These are phyloP conservation scores for Hyaloperonospora arabidopsidis DNA, from an alignment of 352 stramenopile genomes.

Conservation along the genomic window DNA sequence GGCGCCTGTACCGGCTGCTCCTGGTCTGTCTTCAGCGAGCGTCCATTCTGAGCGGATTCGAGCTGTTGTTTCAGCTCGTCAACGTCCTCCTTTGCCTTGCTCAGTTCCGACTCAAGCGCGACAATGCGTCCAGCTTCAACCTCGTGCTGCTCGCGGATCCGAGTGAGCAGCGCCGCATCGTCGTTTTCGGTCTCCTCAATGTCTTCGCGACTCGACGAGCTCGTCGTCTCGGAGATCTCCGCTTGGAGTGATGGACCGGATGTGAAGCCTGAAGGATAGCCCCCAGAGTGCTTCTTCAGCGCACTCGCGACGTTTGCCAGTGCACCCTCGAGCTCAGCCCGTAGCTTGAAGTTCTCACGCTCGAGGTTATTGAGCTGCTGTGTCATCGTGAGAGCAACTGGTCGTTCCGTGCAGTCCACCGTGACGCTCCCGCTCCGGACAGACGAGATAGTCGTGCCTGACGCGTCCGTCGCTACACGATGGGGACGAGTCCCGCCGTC, in stretches of 20 bases:
- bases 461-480: slow-evolving; percentile 42
- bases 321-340: slow-evolving; percentile 41
- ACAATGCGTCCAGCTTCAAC: slow-evolving; percentile 26
- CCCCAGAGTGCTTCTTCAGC: slow-evolving; percentile 32
- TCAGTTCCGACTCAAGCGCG: slow-evolving; percentile 34
- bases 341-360: slow-evolving; percentile 63
- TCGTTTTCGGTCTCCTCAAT: slow-evolving; percentile 40
- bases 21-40: slow-evolving; percentile 8
- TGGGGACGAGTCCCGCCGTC: slow-evolving; percentile 12
- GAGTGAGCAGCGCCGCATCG: slow-evolving; percentile 21
- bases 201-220: slow-evolving; percentile 39
- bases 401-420: slow-evolving; percentile 23
- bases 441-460: slow-evolving; percentile 32
- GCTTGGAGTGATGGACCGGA: slow-evolving; percentile 24
- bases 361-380: slow-evolving; percentile 69
- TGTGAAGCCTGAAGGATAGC: slow-evolving; percentile 21
- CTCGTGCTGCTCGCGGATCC: slow-evolving; percentile 32
- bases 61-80: slow-evolving; percentile 28
- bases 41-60: slow-evolving; percentile 18
- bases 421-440: slow-evolving; percentile 20
- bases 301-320: slow-evolving; percentile 26
- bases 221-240: slow-evolving; percentile 42
- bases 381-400: slow-evolving; percentile 50
- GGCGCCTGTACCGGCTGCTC: slow-evolving; percentile 12
- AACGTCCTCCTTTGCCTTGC: slow-evolving; percentile 32